Evolutionary conservation across 202 grass and related monocot genomes (phyloP).

Genomic region (Hordeum pubiflorum): DNA sequence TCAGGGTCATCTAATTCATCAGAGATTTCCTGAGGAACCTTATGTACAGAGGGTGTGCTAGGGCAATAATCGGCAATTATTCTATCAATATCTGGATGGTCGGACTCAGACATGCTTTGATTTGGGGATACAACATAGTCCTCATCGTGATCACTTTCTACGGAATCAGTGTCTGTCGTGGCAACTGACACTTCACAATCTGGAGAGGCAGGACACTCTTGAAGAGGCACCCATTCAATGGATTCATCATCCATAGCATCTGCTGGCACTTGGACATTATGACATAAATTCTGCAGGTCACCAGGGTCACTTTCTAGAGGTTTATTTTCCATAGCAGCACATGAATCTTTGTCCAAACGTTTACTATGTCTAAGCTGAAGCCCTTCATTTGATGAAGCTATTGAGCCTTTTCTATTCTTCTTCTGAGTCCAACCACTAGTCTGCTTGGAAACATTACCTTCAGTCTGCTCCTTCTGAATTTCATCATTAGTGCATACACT

Average conservation of each 20-base stretch:
- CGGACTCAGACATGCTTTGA: neutral
- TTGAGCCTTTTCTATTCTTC: neutral
- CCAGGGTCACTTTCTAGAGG: neutral
- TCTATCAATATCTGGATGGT: neutral
- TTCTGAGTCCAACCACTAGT: neutral
- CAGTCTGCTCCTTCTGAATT: neutral
- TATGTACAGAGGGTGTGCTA: neutral
- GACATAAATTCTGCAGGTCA: neutral
- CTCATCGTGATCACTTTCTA: neutral
- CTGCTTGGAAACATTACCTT: neutral
- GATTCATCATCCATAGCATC: neutral
- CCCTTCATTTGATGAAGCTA: neutral
- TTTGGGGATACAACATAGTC: neutral
- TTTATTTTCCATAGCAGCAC: conserved; percentile 7
- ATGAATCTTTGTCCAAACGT: conserved; percentile 3
- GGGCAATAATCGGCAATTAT: neutral
- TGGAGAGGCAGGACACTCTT: neutral
- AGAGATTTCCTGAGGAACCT: conserved; percentile 3
- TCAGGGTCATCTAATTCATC: conserved; percentile 8
- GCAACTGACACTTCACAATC: neutral
- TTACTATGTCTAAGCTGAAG: neutral
- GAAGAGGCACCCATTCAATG: conserved; percentile 5
- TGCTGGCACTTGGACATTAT: neutral
- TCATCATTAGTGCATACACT: neutral
- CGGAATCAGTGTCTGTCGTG: neutral